Conservation (phyloP, 345 rosid species). For the Mallotus nudiflorus region DNA sequence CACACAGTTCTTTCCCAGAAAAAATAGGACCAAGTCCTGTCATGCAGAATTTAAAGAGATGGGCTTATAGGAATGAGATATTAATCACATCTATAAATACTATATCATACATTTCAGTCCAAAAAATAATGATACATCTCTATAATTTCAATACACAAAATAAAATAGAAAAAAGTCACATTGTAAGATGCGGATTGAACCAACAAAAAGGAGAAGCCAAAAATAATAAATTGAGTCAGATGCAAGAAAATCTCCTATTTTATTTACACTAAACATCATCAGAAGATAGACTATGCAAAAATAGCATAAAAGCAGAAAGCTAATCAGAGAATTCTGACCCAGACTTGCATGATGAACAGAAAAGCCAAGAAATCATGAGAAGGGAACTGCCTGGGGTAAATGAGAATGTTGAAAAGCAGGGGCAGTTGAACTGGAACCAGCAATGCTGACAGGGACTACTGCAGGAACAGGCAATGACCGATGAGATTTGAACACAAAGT, state of each 20-base stretch:
- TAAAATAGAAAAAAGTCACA: not conserved
- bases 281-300: not conserved
- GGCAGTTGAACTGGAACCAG: conserved; percentile 33
- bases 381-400: conserved; percentile 37
- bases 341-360: not conserved
- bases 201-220: too few relatives aligned
- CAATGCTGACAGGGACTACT: conserved; percentile 16
- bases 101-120: too few relatives aligned
- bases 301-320: not conserved
- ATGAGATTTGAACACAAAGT: too few relatives aligned
- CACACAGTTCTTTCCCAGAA: too few relatives aligned
- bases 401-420: conserved; percentile 41
- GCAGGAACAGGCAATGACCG: conserved; percentile 23
- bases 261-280: not conserved
- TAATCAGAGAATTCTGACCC: not conserved
- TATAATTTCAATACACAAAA: too few relatives aligned
- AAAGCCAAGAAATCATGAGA: too few relatives aligned
- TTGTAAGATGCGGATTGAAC: not conserved
- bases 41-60: too few relatives aligned
- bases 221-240: not conserved
- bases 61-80: too few relatives aligned
- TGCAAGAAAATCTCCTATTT: not conserved
- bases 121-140: too few relatives aligned
- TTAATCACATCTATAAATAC: too few relatives aligned
- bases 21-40: too few relatives aligned